phyloP scores from a whole-genome alignment of 257 asterid species.

The Solanum okadae region DNA sequence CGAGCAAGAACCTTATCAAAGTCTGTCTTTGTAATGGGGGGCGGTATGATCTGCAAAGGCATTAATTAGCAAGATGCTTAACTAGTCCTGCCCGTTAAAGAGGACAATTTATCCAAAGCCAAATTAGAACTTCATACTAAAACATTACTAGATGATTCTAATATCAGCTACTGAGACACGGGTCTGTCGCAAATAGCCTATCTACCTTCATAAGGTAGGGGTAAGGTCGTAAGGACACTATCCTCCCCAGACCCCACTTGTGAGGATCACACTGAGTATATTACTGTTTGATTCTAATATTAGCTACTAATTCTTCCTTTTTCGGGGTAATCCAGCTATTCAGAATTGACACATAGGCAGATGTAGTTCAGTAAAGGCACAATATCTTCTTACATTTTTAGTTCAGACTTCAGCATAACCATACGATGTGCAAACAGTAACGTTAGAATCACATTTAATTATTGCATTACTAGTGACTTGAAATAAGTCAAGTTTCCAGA shows the following conservation, averaged over 20 bases:
- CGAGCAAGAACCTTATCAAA: conserved; percentile 90
- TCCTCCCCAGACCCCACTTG: background rate
- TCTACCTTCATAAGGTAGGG: background rate
- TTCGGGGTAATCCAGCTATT: background rate
- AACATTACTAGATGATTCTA: background rate
- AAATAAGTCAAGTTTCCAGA: background rate
- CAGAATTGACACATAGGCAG: background rate
- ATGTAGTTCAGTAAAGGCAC: background rate
- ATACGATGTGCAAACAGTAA: background rate
- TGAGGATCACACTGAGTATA: background rate
- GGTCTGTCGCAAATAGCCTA: background rate
- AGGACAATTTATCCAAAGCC: background rate
- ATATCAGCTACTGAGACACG: background rate
- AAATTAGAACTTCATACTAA: background rate
- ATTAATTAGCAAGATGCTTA: background rate
- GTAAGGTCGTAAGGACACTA: background rate
- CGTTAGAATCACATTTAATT: background rate
- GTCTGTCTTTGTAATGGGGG: conserved; percentile 78
- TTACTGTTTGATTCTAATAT: background rate
- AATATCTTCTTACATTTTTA: background rate
- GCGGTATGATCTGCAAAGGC: conserved; percentile 68
- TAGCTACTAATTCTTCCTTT: background rate
- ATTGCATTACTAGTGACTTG: background rate
- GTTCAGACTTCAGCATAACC: background rate
- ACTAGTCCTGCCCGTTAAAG: background rate